Evolutionary conservation across 768 basidiomycete genomes (phyloP), one percentile per base, ranked within the genome.

Genomic region (Leccinum sublutescens): DNA sequence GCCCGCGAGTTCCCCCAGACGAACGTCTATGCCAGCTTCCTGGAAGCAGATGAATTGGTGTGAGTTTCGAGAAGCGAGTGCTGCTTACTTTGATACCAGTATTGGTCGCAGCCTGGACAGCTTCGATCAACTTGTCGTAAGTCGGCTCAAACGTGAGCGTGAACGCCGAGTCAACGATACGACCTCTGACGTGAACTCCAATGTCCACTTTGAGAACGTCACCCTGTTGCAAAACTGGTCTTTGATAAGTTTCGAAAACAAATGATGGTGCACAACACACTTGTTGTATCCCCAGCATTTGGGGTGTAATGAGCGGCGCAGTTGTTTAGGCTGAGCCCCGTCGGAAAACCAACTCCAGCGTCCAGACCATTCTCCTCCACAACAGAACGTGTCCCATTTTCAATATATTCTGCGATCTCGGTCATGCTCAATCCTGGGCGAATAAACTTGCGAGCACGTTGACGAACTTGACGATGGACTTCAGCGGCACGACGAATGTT

Each of bases 161-260:
- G 74, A 98, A 98, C 3, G 97, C 97, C 51, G 95, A 98, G 72
- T 99, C 97, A 27, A 87, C 71, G 59, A 98, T 99, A 54, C 93
- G 82, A n/a, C 96, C 97, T 67, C 90, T 91, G 36, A 98, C 95
- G 63, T 99, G 97, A 3, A 98, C 95, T 53, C 97, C 97, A 66
- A 99, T 84, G 70, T 99, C 97, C 51, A 99, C 94, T 77, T 99
- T 98, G 62, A 99, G 79, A 17, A 98, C 89, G 69, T 98, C 96
- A 38, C 87, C 85, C 57, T 83, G 76, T 70, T 89, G 80, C 34
- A 98, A 77, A 25, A 95, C 95, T 95, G 70, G 29, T 47, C 47
- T 56, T 40, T 34, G n/a, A 50, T 68, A 47, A 65, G 65, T 36
- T 11, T 19, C 4, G 14, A 47, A 47, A 45, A 27, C n/a, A 29